phyloP scores from a whole-genome alignment of 352 stramenopile genomes.

The Albugo laibachii region DNA sequence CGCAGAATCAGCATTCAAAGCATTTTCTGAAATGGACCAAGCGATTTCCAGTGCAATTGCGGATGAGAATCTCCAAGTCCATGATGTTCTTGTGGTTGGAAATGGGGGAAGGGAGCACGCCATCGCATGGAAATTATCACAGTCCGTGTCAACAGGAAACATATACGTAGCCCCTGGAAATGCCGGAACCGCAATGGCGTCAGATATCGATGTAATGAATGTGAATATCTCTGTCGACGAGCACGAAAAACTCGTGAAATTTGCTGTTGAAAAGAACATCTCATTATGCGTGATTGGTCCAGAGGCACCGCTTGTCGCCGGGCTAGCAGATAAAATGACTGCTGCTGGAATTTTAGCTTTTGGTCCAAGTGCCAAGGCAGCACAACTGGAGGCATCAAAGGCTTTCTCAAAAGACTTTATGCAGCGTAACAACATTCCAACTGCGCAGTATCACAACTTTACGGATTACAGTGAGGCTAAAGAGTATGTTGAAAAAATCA shows the following conservation, averaged over 20 bases:
- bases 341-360: conserved; percentile 88
- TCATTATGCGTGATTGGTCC: conserved; percentile 95
- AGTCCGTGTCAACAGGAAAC: conserved; percentile 43
- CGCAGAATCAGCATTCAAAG: conserved; percentile 59
- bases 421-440: conserved; percentile 92
- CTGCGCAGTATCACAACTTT: conserved; percentile 95
- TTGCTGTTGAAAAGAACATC: conserved; percentile 76
- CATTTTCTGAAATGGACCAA: conserved; percentile 54
- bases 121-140: conserved; percentile 87
- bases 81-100: conserved; percentile 84
- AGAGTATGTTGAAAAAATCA: conserved; percentile 85
- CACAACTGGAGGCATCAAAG: conserved; percentile 96
- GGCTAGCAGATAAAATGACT: conserved; percentile 89
- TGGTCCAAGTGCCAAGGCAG: conserved; percentile 87
- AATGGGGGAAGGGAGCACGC: conserved; percentile 86
- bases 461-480: conserved; percentile 80
- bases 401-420: conserved; percentile 99
- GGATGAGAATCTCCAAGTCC: conserved; percentile 29
- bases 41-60: conserved; percentile 31
- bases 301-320: conserved; percentile 91
- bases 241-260: conserved; percentile 52
- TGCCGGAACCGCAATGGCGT: conserved; percentile 45
- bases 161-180: conserved; percentile 86
- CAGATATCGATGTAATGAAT: conserved; percentile 41
- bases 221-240: conserved; percentile 31